phyloP scores from a whole-genome alignment of 2,329 filamentous ascomycete species.

The Penicillium sp. region DNA sequence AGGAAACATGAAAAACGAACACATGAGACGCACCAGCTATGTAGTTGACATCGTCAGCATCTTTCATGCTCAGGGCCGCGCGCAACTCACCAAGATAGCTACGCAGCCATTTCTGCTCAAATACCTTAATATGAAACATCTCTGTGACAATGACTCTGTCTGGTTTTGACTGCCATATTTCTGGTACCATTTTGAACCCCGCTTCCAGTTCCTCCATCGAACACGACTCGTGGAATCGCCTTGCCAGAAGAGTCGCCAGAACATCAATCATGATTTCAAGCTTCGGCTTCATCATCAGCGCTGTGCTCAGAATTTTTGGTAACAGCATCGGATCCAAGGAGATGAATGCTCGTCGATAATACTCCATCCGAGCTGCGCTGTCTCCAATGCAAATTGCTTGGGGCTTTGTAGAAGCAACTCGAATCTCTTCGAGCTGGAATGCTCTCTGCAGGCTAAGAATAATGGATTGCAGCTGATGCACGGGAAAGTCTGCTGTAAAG shows the following conservation, averaged over 20 bases:
- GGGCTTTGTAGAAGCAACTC: neutral
- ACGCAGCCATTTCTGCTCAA: neutral
- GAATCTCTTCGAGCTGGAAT: neutral
- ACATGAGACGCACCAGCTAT: neutral
- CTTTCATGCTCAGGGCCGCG: neutral
- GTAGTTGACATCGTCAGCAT: too few relatives aligned
- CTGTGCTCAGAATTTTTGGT: neutral
- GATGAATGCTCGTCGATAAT: neutral
- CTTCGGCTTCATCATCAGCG: neutral
- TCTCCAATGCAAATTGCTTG: neutral
- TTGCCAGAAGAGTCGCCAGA: neutral
- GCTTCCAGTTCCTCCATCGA: neutral
- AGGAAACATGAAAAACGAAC: neutral
- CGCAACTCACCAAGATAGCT: neutral
- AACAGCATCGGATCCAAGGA: neutral
- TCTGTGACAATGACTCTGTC: neutral
- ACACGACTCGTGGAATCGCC: neutral
- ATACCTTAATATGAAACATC: neutral
- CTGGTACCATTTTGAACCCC: neutral
- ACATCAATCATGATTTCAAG: too few relatives aligned
- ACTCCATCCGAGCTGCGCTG: neutral
- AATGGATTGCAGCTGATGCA: neutral
- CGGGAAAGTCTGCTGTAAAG: neutral
- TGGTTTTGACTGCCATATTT: neutral
- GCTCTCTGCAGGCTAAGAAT: neutral